A percentile compares a stretch with the other conserved stretches of the same genome.
Evolutionary conservation across 139 green algal species (phyloP).

Genomic region (Dunaliella primolecta): DNA sequence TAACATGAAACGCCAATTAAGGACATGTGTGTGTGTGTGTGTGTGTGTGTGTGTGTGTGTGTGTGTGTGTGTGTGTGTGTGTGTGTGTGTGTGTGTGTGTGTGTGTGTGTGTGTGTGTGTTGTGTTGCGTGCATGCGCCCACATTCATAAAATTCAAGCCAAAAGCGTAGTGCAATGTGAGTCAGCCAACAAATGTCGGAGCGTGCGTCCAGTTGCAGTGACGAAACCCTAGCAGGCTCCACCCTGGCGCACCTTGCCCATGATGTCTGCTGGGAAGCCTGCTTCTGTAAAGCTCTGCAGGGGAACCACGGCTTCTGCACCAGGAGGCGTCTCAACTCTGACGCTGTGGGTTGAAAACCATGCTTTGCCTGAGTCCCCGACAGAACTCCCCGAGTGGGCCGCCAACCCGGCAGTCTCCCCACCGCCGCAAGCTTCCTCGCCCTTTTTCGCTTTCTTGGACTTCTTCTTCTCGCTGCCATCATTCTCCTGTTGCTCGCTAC

Average conservation of each 20-base stretch:
- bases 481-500: too few relatives aligned
- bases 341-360: background rate
- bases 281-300: slow-evolving; percentile 69
- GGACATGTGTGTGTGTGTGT: background rate
- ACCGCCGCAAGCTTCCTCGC: background rate
- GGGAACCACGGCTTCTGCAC: slow-evolving; percentile 38
- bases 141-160: background rate
- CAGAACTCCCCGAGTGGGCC: background rate
- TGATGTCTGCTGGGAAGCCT: slow-evolving; percentile 63
- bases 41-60: background rate
- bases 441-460: background rate
- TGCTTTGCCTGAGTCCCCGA: background rate
- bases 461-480: background rate
- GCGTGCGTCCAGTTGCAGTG: too few relatives aligned
- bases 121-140: too few relatives aligned
- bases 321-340: background rate
- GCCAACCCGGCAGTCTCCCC: too few relatives aligned
- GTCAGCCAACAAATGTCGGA: too few relatives aligned
- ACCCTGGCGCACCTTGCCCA: slow-evolving; percentile 75
- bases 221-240: too few relatives aligned
- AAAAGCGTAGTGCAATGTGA: too few relatives aligned
- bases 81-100: background rate
- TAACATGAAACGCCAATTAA: too few relatives aligned
- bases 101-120: background rate
- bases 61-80: background rate